phyloP scores from a whole-genome alignment of 768 basidiomycete species.

The Trametes villosa region DNA sequence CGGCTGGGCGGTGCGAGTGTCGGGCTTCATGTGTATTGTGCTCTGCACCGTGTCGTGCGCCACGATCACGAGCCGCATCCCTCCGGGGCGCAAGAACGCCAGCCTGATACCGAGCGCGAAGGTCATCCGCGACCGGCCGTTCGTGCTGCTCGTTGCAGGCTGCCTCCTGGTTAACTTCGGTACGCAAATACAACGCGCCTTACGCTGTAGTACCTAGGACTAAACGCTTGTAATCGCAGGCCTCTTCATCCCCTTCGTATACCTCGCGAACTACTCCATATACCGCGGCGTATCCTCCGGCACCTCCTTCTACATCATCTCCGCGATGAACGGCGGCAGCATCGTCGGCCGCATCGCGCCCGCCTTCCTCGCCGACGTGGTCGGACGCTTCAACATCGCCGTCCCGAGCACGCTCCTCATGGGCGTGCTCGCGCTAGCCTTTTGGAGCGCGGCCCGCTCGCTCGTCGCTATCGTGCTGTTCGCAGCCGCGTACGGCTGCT shows the following conservation, averaged over 20 bases:
- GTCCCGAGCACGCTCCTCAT: conserved; percentile 30
- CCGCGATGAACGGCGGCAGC: conserved; percentile 35
- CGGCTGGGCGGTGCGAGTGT: conserved; percentile 63
- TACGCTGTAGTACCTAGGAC: background rate
- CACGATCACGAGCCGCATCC: conserved; percentile 45
- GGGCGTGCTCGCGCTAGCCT: conserved; percentile 28
- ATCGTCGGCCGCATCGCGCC: conserved; percentile 34
- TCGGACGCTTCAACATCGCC: conserved; percentile 35
- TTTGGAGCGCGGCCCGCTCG: conserved; percentile 33
- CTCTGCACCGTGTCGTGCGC: conserved; percentile 52
- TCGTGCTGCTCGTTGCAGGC: conserved; percentile 56
- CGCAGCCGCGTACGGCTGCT: conserved; percentile 33
- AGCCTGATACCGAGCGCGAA: conserved; percentile 26
- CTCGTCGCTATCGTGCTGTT: conserved; percentile 31
- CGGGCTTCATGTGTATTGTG: conserved; percentile 52
- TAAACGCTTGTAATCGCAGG: background rate
- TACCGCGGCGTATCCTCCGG: conserved; percentile 26
- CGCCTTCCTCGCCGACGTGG: conserved; percentile 32
- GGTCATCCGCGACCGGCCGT: conserved; percentile 51
- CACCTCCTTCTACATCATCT: conserved; percentile 33
- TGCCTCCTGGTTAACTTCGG: conserved; percentile 65
- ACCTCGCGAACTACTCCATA: conserved; percentile 34
- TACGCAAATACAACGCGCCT: conserved; percentile 32
- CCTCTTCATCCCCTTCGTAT: conserved; percentile 35
- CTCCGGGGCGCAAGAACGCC: conserved; percentile 24